Evolutionary conservation across 495 filamentous ascomycete species (phyloP).

Genomic region (Aspergillus indologenus): DNA sequence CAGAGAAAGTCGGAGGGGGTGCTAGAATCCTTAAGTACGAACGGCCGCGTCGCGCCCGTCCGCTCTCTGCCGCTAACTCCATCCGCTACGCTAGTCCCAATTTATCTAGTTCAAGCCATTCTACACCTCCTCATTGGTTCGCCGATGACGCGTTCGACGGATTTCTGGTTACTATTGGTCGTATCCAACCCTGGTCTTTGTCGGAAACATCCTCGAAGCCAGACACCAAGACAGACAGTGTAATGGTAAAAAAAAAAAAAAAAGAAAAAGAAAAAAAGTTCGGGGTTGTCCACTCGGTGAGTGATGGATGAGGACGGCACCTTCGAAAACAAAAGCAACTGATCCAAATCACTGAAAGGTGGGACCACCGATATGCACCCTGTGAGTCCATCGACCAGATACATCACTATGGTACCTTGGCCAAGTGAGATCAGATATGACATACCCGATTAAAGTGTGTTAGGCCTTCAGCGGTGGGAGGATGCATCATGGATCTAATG

Average conservation of each 20-base stretch:
- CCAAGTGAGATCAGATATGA: slow-evolving; percentile 22
- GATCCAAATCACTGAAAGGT: background rate
- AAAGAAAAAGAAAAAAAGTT: slow-evolving; percentile 20
- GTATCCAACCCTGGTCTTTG: slow-evolving; percentile 7
- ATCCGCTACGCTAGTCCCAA: slow-evolving; percentile 37
- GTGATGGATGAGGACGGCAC: background rate
- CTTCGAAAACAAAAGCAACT: background rate
- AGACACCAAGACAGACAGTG: background rate
- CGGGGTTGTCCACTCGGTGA: slow-evolving; percentile 5
- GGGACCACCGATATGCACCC: slow-evolving; percentile 6
- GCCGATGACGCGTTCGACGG: slow-evolving; percentile 28
- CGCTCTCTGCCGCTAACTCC: slow-evolving; percentile 39
- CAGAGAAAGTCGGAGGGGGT: slow-evolving; percentile 46
- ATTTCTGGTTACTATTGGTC: slow-evolving; percentile 19
- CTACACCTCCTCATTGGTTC: slow-evolving; percentile 34
- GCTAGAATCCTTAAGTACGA: slow-evolving; percentile 53
- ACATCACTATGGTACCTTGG: slow-evolving; percentile 11
- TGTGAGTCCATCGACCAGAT: slow-evolving; percentile 10
- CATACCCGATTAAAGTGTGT: slow-evolving; percentile 21
- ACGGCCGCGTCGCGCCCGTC: slow-evolving; percentile 39
- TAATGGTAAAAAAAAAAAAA: slow-evolving; percentile 4
- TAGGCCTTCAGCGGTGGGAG: slow-evolving; percentile 20
- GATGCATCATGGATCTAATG: slow-evolving; percentile 13
- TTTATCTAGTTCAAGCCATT: slow-evolving; percentile 35
- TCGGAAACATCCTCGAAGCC: slow-evolving; percentile 20